These are phyloP conservation scores for Penicillium manginii DNA, from an alignment of 495 filamentous ascomycete genomes.

Conservation along the genomic window DNA sequence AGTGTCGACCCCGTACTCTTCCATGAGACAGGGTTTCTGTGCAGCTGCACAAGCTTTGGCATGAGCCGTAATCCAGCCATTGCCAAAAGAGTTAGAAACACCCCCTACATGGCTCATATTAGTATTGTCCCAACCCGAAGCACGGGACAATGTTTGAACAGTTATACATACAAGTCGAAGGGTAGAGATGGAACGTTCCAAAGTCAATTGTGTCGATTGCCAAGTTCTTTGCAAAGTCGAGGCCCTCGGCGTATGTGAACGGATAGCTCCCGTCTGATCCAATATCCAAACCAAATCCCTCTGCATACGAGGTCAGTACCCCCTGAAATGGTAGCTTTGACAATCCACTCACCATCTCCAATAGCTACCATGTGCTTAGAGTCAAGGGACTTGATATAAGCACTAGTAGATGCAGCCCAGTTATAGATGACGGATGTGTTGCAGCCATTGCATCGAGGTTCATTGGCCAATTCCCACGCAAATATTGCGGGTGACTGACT, in stretches of 20 bases:
- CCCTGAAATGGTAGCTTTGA: neutral
- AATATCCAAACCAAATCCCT: constrained; percentile 4
- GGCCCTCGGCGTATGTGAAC: constrained; percentile 60
- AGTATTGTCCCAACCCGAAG: constrained; percentile 25
- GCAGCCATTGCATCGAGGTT: constrained; percentile 69
- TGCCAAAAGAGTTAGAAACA: constrained; percentile 5
- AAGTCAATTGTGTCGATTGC: constrained; percentile 62
- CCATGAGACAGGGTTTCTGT: constrained; percentile 9
- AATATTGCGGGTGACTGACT: constrained; percentile 60
- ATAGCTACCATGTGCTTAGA: constrained; percentile 66
- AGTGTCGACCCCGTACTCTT: constrained; percentile 10
- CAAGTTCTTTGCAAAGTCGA: constrained; percentile 64
- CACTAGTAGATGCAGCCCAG: constrained; percentile 62
- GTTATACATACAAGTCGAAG: constrained; percentile 18
- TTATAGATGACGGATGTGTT: constrained; percentile 58
- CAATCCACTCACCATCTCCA: constrained; percentile 50
- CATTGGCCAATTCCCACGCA: constrained; percentile 74
- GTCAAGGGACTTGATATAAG: constrained; percentile 68
- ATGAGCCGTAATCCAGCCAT: constrained; percentile 11
- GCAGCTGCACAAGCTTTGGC: constrained; percentile 8
- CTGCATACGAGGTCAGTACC: neutral
- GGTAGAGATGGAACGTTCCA: constrained; percentile 68
- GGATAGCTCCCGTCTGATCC: constrained; percentile 57
- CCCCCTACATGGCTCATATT: constrained; percentile 2
- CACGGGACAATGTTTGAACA: neutral